These are phyloP conservation scores for Periconia sp. DNA, from an alignment of 2,329 filamentous ascomycete genomes.

Conservation along the genomic window DNA sequence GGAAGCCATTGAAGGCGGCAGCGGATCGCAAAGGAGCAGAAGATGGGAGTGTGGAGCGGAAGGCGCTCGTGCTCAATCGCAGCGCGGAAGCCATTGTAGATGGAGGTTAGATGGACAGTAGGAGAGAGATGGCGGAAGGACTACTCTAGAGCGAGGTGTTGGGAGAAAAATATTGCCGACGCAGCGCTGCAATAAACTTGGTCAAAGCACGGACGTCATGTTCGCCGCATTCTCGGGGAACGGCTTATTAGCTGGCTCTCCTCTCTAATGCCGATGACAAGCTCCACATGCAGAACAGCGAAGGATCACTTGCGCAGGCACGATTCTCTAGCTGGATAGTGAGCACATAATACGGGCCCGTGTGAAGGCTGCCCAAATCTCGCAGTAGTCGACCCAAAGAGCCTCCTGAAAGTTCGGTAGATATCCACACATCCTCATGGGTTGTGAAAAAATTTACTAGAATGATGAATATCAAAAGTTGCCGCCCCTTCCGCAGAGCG, in stretches of 20 bases:
- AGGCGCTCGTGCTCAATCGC: conserved; percentile 79
- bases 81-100: conserved; percentile 80
- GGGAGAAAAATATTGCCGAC: conserved; percentile 32
- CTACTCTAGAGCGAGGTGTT: conserved; percentile 38
- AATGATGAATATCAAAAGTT: no score
- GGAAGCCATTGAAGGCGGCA: conserved; percentile 79
- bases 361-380: no score
- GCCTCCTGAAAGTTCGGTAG: no score
- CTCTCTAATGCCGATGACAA: conserved; percentile 5
- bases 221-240: conserved; percentile 4
- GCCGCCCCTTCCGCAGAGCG: no score
- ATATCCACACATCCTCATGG: no score
- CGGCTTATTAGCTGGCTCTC: background rate
- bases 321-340: background rate
- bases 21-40: conserved; percentile 68
- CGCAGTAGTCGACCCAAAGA: no score
- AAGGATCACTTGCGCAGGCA: conserved; percentile 11
- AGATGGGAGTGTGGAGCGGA: conserved; percentile 77
- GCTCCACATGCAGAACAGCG: background rate
- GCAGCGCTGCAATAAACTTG: no score
- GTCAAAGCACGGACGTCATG: no score
- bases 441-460: no score
- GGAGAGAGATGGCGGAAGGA: conserved; percentile 40
- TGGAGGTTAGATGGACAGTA: conserved; percentile 32
- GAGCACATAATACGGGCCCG: background rate